phyloP scores from a whole-genome alignment of 495 filamentous ascomycete genomes.

The Penicillium cinerascens region DNA sequence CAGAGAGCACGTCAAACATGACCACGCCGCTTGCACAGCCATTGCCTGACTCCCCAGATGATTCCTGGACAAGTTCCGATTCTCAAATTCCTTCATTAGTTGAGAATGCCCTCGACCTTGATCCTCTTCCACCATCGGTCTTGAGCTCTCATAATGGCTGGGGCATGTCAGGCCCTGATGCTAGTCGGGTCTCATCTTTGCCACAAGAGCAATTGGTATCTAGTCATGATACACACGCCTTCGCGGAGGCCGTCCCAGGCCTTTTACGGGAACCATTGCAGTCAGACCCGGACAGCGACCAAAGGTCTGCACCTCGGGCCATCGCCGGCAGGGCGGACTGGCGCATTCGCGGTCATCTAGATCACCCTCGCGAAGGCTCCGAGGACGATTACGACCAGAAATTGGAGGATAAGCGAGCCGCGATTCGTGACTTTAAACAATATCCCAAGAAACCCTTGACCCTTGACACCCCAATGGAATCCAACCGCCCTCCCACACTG shows the following conservation, averaged over 20 bases:
- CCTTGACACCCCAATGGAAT: conserved; percentile 36
- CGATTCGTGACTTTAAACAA: conserved; percentile 44
- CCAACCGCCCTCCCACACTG: conserved; percentile 31
- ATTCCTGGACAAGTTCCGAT: conserved; percentile 29
- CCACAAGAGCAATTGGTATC: conserved; percentile 26
- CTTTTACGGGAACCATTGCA: conserved; percentile 19
- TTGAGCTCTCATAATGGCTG: conserved; percentile 41
- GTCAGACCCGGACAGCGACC: conserved; percentile 29
- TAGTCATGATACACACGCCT: conserved; percentile 22
- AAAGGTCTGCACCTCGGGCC: conserved; percentile 44
- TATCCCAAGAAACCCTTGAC: conserved; percentile 43
- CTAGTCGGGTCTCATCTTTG: conserved; percentile 15
- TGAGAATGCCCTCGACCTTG: conserved; percentile 34
- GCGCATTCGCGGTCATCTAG: conserved; percentile 28
- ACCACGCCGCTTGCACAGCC: conserved; percentile 75
- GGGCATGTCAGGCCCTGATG: conserved; percentile 32
- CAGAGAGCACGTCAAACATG: conserved; percentile 72
- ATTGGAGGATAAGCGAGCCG: conserved; percentile 41
- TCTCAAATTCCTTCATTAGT: conserved; percentile 30
- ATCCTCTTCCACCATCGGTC: conserved; percentile 45
- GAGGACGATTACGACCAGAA: conserved; percentile 45
- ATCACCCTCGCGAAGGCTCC: conserved; percentile 22
- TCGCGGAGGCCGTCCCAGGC: conserved; percentile 17
- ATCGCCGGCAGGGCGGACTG: conserved; percentile 44
- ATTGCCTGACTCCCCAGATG: conserved; percentile 47